These are phyloP conservation scores for Rhizopogon roseolus DNA, from an alignment of 768 basidiomycete genomes.

Conservation along the genomic window DNA sequence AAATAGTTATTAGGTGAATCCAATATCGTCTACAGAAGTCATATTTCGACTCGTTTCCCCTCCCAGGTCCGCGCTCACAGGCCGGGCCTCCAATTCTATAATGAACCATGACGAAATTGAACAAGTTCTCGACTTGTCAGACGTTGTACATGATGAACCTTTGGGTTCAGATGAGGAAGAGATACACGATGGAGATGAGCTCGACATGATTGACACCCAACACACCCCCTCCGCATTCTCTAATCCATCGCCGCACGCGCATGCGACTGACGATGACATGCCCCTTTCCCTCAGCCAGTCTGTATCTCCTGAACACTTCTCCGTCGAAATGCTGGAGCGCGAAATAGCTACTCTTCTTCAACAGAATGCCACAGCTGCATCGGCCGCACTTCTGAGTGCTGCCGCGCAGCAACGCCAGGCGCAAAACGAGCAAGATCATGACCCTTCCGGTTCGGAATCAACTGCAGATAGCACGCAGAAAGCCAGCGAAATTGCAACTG, in stretches of 20 bases:
- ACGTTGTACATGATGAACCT: slow-evolving; percentile 80
- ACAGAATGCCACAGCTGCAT: slow-evolving; percentile 69
- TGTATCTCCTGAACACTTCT: slow-evolving; percentile 44
- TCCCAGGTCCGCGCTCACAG: neutral
- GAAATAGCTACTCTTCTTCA: slow-evolving; percentile 72
- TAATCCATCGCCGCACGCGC: slow-evolving; percentile 10
- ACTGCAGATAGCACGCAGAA: slow-evolving; percentile 13
- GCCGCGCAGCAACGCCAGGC: slow-evolving; percentile 65
- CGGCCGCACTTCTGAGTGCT: slow-evolving; percentile 57
- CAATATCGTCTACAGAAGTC: neutral
- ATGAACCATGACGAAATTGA: slow-evolving; percentile 55
- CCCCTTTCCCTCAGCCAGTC: slow-evolving; percentile 34
- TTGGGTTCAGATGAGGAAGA: slow-evolving; percentile 52
- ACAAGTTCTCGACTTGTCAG: slow-evolving; percentile 69
- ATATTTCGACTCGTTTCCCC: neutral
- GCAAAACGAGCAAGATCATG: slow-evolving; percentile 35
- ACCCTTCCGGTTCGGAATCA: slow-evolving; percentile 23
- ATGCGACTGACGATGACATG: slow-evolving; percentile 19
- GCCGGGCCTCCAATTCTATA: slow-evolving; percentile 10
- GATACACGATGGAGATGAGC: slow-evolving; percentile 23
- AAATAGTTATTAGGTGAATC: too few species aligned
- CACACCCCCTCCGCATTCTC: slow-evolving; percentile 25
- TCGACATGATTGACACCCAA: slow-evolving; percentile 26
- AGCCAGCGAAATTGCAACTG: neutral
- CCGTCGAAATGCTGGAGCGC: slow-evolving; percentile 71